These are phyloP conservation scores for Sphagnum contortum DNA, from an alignment of 225 moss, liverwort and hornwort species.

Conservation along the genomic window DNA sequence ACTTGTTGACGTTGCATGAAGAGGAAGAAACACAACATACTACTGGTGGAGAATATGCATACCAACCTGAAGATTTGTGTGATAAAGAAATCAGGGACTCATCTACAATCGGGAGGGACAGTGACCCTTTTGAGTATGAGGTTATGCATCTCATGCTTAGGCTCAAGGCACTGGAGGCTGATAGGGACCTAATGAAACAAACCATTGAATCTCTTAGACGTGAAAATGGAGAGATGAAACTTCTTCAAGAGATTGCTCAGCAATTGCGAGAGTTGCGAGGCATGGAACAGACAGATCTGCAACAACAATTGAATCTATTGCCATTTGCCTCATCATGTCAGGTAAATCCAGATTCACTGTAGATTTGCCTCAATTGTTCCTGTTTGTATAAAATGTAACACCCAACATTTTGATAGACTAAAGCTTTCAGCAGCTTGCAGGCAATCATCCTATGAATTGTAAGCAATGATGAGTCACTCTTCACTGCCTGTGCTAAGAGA, in stretches of 20 bases:
- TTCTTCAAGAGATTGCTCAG: constrained; percentile 58
- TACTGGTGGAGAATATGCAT: too few relatives aligned
- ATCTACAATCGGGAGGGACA: constrained; percentile 18
- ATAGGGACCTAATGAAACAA: constrained; percentile 67
- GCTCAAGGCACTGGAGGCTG: constrained; percentile 61
- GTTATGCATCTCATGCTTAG: constrained; percentile 48
- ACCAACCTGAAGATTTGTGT: too few relatives aligned
- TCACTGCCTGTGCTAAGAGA: too few relatives aligned
- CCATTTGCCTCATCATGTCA: constrained; percentile 38
- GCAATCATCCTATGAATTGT: too few relatives aligned
- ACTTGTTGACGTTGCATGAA: constrained; percentile 22
- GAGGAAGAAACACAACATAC: constrained; percentile 6
- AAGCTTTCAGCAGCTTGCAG: too few relatives aligned
- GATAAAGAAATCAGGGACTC: background rate
- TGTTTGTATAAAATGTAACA: background rate
- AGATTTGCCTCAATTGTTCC: background rate
- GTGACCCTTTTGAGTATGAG: constrained; percentile 16
- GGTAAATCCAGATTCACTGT: constrained; percentile 24
- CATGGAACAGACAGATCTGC: constrained; percentile 31
- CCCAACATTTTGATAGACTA: background rate
- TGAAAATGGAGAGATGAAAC: constrained; percentile 75
- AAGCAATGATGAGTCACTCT: too few relatives aligned
- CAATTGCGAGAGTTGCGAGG: constrained; percentile 44
- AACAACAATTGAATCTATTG: constrained; percentile 9
- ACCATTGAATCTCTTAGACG: constrained; percentile 56